Conservation (phyloP, 179 eudicot species). For the Gypsophila paniculata region DNA sequence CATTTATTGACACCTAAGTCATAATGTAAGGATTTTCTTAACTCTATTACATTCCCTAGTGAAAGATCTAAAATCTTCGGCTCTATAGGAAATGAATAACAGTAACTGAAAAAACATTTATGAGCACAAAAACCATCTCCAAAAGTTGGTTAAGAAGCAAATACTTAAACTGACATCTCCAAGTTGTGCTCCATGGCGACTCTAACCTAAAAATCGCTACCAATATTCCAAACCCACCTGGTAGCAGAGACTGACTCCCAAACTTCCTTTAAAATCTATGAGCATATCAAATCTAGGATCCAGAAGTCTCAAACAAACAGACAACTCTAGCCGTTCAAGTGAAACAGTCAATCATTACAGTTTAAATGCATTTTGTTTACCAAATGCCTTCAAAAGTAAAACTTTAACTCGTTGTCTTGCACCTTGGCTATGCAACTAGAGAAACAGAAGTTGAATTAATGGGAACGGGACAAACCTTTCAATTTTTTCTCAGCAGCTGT, state of each 20-base stretch:
- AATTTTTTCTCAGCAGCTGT: slow-evolving; percentile 52
- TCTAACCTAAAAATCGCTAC: too few relatives aligned
- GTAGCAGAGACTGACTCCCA: neutral
- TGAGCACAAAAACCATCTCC: too few relatives aligned
- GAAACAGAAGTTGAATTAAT: neutral
- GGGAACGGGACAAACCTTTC: slow-evolving; percentile 20
- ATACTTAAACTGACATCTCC: too few relatives aligned
- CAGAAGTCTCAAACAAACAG: neutral
- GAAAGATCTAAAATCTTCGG: too few relatives aligned
- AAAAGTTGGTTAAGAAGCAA: too few relatives aligned
- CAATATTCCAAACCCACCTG: too few relatives aligned
- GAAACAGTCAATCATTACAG: neutral
- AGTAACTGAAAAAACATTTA: too few relatives aligned
- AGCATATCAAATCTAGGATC: neutral
- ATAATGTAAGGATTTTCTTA: too few relatives aligned
- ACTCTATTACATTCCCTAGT: too few relatives aligned
- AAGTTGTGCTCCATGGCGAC: too few relatives aligned
- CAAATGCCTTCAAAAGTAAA: neutral
- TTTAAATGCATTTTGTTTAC: neutral
- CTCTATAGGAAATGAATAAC: too few relatives aligned
- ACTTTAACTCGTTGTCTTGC: slow-evolving; percentile 2
- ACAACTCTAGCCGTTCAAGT: neutral
- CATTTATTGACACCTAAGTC: too few relatives aligned
- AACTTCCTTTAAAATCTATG: neutral
- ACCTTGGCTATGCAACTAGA: neutral